Percentiles rank a stretch among this genome's conserved stretches.
Evolutionary conservation across 768 basidiomycete genomes (phyloP).

Genomic region (Hydnum rufescens): DNA sequence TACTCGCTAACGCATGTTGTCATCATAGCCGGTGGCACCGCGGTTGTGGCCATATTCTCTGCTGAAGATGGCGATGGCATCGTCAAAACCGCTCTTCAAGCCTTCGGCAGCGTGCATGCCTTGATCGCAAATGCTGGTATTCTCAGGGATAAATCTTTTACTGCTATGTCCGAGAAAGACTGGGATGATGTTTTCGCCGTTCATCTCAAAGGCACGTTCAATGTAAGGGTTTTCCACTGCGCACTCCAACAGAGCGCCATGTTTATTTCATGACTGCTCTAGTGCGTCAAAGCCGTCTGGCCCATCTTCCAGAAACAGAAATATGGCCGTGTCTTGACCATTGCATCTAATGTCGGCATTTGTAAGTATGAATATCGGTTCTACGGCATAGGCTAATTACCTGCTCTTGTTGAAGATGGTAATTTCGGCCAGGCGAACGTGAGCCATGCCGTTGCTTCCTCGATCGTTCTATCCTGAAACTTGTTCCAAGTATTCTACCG

Average conservation of each 20-base stretch:
- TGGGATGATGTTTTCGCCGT: conserved; percentile 87
- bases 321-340: conserved; percentile 87
- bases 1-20: background rate
- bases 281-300: conserved; percentile 93
- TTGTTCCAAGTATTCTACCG: conserved; percentile 54
- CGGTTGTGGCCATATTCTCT: conserved; percentile 60
- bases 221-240: conserved; percentile 28
- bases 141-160: conserved; percentile 82
- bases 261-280: background rate
- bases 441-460: conserved; percentile 13
- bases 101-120: conserved; percentile 74
- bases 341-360: conserved; percentile 81
- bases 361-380: conserved; percentile 31
- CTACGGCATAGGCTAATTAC: background rate
- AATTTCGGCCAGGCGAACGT: conserved; percentile 92
- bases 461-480: background rate
- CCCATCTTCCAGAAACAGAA: conserved; percentile 92
- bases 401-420: conserved; percentile 47
- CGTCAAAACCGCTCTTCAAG: conserved; percentile 67
- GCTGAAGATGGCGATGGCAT: conserved; percentile 84
- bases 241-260: background rate
- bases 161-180: conserved; percentile 71
- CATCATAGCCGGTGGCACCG: conserved; percentile 66
- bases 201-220: conserved; percentile 80
- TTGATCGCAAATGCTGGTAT: conserved; percentile 90